phyloP scores from a whole-genome alignment of 352 stramenopile genomes.

The Thalassiosira exigua region DNA sequence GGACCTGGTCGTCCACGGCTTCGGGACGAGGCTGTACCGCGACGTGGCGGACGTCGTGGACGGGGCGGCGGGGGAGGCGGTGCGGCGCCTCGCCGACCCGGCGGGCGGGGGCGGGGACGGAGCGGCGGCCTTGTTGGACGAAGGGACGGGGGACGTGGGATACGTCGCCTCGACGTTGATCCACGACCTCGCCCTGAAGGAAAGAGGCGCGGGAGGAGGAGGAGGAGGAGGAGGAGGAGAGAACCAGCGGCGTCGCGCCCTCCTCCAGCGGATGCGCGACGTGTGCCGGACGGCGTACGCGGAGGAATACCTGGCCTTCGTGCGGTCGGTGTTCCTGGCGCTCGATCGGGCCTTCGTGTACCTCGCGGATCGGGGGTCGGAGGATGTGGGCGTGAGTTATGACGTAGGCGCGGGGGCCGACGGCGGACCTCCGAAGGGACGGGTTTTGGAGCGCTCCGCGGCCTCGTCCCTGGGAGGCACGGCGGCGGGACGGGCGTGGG shows the following conservation, averaged over 20 bases:
- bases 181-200: constrained; percentile 18
- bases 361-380: constrained; percentile 45
- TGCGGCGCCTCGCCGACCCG: constrained; percentile 26
- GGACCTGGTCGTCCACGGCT: constrained; percentile 74
- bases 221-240: constrained; percentile 41
- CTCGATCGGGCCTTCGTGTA: constrained; percentile 56
- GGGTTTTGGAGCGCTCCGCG: constrained; percentile 35
- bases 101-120: neutral
- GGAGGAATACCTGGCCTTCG: constrained; percentile 51
- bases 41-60: constrained; percentile 67
- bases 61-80: constrained; percentile 46
- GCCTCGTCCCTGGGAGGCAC: neutral
- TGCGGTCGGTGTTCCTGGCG: constrained; percentile 34
- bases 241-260: constrained; percentile 11
- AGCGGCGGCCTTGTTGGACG: neutral
- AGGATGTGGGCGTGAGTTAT: constrained; percentile 47
- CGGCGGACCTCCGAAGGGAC: constrained; percentile 12
- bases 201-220: constrained; percentile 3
- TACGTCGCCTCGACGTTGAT: constrained; percentile 53
- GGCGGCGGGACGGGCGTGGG: constrained; percentile 35
- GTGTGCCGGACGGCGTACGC: constrained; percentile 17
- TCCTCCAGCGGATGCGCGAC: constrained; percentile 45
- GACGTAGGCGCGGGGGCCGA: constrained; percentile 30
- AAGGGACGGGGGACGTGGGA: constrained; percentile 50
- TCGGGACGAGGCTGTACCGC: constrained; percentile 67